Evolutionary conservation across 129 eudicot species (phyloP).

Genomic region (Glebionis coronaria): DNA sequence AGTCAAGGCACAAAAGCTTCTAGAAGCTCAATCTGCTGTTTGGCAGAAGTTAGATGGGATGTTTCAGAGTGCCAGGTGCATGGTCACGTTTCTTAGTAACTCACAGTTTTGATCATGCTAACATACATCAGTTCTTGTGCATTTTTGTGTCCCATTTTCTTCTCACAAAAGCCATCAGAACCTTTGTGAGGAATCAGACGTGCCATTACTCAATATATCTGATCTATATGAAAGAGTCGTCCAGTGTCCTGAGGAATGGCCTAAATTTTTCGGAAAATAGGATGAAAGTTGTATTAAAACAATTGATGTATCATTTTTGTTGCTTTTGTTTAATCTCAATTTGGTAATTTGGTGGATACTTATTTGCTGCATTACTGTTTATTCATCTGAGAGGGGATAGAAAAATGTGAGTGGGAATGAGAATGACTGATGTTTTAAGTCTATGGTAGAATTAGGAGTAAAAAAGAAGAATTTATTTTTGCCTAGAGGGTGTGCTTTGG

Average conservation of each 20-base stretch:
- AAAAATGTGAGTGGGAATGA: too few relatives aligned
- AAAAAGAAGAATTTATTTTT: too few relatives aligned
- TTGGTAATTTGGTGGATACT: not conserved
- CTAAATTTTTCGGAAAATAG: not conserved
- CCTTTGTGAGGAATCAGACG: too few relatives aligned
- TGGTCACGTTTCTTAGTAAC: slow-evolving; percentile 76
- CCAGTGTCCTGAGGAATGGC: not conserved
- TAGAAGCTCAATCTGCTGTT: slow-evolving; percentile 68
- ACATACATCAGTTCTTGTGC: not conserved
- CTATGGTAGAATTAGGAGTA: too few relatives aligned
- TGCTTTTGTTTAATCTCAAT: not conserved
- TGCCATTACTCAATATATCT: too few relatives aligned
- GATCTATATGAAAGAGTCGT: not conserved
- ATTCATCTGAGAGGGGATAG: too few relatives aligned
- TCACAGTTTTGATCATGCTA: slow-evolving; percentile 60
- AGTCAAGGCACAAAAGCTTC: slow-evolving; percentile 74
- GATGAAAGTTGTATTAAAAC: not conserved
- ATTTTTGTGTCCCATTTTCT: not conserved
- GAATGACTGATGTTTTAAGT: too few relatives aligned
- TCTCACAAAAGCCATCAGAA: not conserved
- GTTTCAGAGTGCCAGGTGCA: slow-evolving; percentile 77
- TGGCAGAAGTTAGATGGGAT: slow-evolving; percentile 68
- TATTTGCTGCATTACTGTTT: not conserved
- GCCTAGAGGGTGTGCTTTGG: too few relatives aligned
- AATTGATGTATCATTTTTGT: not conserved